Base-by-base conservation (phyloP, 192 early-diverging fungal species). In the Thamnidium elegans region DNA sequence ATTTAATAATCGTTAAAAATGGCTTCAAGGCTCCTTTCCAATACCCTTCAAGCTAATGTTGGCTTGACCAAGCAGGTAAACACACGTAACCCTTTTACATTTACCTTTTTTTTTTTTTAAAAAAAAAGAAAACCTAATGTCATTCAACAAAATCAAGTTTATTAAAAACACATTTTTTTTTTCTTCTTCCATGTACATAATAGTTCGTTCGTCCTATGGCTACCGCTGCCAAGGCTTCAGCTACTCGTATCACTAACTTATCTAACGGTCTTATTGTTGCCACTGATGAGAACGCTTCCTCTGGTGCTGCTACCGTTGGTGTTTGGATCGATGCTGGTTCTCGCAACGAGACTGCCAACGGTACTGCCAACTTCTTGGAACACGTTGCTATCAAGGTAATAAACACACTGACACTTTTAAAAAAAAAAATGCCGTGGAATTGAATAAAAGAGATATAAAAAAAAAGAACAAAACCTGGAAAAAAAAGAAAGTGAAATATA, bases 341-440 rank as follows among this genome's bases (percentile, higher is more conserved):
- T 72, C 87, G 92, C 61, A 80, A 84, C 75, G 92, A 94, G 72
- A 89, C 78, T 56, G 77, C 77, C 70, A 79, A 80, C 59, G 96
- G 96, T 43, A 88, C 92, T 46, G 96, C 96, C 17, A 94, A 97
- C 80, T 96, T 99, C 65, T 78, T 99, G 45, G 94, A 99, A 79
- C 94, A 98, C 75, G 93, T 96, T 92, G 90, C 94, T 26, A 94
- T 99, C 87, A 97, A 99, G 87, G 91, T 90, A 78, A 50, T 62
- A 20, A 36, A 36, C n/a, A 13, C 7, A 32, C 17, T 44, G 15
- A 43, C 2, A 19, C 34, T 19, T 31, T 44, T 44, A 47, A 48
- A 39, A 10, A 39, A 39, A 6, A 39, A 39, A 6, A 39, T 39
- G 36, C 36, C 36, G 9, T 21, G 19, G 39, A 34, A 19, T 10